phyloP scores from a whole-genome alignment of 2,329 filamentous ascomycete genomes.

The Arachnopeziza araneosa region DNA sequence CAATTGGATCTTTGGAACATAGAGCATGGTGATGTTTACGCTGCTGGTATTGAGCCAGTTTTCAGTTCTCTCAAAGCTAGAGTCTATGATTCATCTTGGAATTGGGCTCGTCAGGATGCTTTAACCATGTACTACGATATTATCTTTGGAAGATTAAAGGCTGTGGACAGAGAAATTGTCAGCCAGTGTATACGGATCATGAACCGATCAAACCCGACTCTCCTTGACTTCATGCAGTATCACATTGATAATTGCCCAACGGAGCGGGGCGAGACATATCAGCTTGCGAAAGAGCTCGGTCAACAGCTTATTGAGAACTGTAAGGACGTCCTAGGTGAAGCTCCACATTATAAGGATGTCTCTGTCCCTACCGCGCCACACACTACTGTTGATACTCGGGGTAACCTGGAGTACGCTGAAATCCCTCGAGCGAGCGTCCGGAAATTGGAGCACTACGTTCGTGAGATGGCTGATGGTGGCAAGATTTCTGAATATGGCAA shows the following conservation, averaged over 20 bases:
- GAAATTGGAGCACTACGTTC: constrained; percentile 97
- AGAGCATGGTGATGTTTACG: constrained; percentile 96
- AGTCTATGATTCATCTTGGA: constrained; percentile 97
- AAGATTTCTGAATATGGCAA: constrained; percentile 99
- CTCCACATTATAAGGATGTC: constrained; percentile 95
- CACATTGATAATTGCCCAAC: constrained; percentile 98
- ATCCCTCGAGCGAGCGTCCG: constrained; percentile 80
- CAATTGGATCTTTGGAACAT: constrained; percentile 93
- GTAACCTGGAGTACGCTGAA: constrained; percentile 90
- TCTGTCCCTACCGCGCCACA: constrained; percentile 84
- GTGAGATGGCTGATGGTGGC: constrained; percentile 96
- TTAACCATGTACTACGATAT: constrained; percentile 99
- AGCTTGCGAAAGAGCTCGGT: constrained; percentile 93
- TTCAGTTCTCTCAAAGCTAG: constrained; percentile 93
- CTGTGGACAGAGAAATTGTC: constrained; percentile 94
- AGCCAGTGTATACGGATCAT: constrained; percentile 98
- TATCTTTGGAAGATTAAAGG: constrained; percentile 90
- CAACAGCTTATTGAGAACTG: constrained; percentile 96
- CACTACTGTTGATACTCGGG: constrained; percentile 85
- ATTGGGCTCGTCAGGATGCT: constrained; percentile 96
- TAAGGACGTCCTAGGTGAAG: constrained; percentile 76
- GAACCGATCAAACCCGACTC: constrained; percentile 94
- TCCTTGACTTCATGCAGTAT: constrained; percentile 99
- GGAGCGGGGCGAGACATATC: constrained; percentile 93
- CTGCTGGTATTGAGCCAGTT: constrained; percentile 85